Evolutionary conservation across 2,329 filamentous ascomycete genomes (phyloP).

Genomic region (Grosmannia serpens): DNA sequence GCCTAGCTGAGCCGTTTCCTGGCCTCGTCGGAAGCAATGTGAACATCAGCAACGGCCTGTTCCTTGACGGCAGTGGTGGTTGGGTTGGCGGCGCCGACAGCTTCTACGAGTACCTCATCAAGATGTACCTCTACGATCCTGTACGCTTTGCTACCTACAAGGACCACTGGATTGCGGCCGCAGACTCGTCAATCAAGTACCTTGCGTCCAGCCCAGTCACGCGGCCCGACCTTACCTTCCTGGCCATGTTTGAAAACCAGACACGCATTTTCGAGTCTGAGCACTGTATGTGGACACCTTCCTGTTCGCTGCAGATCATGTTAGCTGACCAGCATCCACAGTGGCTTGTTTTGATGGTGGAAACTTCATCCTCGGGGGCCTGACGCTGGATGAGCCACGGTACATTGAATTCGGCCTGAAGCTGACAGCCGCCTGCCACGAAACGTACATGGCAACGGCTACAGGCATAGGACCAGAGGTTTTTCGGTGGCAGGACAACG

Average conservation of each 20-base stretch:
- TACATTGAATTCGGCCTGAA: constrained; percentile 65
- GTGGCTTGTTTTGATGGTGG: constrained; percentile 77
- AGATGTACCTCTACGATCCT: constrained; percentile 77
- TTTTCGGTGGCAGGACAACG: constrained; percentile 49
- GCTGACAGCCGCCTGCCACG: constrained; percentile 61
- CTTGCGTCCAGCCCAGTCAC: constrained; percentile 56
- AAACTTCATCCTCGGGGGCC: constrained; percentile 72
- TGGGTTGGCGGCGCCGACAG: constrained; percentile 71
- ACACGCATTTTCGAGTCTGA: constrained; percentile 32
- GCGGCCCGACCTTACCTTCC: constrained; percentile 61
- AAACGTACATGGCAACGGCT: constrained; percentile 56
- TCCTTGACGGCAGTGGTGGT: constrained; percentile 55
- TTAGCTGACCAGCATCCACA: not conserved
- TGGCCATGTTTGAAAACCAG: constrained; percentile 43
- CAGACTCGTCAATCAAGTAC: constrained; percentile 62
- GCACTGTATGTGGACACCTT: constrained; percentile 30
- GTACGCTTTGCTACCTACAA: constrained; percentile 51
- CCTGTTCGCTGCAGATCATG: not conserved
- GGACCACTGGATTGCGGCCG: constrained; percentile 64
- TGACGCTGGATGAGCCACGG: constrained; percentile 50
- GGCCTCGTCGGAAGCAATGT: constrained; percentile 63
- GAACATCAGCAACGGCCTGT: constrained; percentile 51
- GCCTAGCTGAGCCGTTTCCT: constrained; percentile 57
- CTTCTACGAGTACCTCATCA: constrained; percentile 84
- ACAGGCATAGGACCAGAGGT: constrained; percentile 69